These are phyloP conservation scores for Alternaria consortialis DNA, from an alignment of 2,329 filamentous ascomycete species.

Conservation along the genomic window DNA sequence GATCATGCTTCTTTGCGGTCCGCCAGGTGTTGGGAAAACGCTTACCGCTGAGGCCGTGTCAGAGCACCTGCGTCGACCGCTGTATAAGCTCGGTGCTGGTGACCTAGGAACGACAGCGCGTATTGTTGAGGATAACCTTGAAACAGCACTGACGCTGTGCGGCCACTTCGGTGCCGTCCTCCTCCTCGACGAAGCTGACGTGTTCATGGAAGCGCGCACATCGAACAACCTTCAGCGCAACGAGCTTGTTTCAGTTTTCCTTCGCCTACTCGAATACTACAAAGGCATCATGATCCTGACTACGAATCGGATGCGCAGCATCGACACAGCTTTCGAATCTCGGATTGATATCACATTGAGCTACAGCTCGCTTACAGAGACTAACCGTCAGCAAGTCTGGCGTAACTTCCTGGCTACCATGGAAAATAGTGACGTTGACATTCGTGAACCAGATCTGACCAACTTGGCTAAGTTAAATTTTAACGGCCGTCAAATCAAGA, in stretches of 20 bases:
- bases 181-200: slow-evolving; percentile 49
- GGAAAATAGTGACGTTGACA: slow-evolving; percentile 5
- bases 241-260: slow-evolving; percentile 34
- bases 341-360: slow-evolving; percentile 24
- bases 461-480: slow-evolving; percentile 8
- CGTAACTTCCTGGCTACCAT: slow-evolving; percentile 17
- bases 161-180: not conserved
- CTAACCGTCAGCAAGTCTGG: slow-evolving; percentile 37
- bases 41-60: slow-evolving; percentile 7
- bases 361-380: slow-evolving; percentile 50
- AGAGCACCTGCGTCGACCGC: slow-evolving; percentile 15
- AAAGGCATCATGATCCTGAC: slow-evolving; percentile 57
- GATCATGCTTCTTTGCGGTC: slow-evolving; percentile 3
- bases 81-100: slow-evolving; percentile 15
- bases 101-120: slow-evolving; percentile 23
- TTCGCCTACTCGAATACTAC: slow-evolving; percentile 55
- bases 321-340: slow-evolving; percentile 53
- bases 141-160: slow-evolving; percentile 17
- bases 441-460: slow-evolving; percentile 5
- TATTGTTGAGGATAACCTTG: slow-evolving; percentile 22
- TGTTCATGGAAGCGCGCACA: slow-evolving; percentile 63
- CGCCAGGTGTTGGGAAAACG: slow-evolving; percentile 8
- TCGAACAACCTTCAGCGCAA: slow-evolving; percentile 30
- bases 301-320: slow-evolving; percentile 51
- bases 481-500: slow-evolving; percentile 18